These are phyloP conservation scores for Cerrena zonata DNA, from an alignment of 1,284 basidiomycete genomes.

Conservation along the genomic window DNA sequence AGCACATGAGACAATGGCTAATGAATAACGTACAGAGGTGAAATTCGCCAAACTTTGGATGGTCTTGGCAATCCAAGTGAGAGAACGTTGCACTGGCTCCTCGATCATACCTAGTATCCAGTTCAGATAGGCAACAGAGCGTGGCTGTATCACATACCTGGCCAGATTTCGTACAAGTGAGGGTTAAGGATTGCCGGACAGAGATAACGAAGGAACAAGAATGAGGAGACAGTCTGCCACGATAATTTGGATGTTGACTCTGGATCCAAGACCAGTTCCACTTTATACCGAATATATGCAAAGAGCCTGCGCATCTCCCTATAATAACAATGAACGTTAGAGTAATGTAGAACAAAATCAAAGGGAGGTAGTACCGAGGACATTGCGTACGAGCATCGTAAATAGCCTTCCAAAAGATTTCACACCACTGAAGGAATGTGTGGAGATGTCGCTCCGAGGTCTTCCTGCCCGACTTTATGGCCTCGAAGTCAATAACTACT, in stretches of 20 bases:
- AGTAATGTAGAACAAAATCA: slow-evolving; percentile 3
- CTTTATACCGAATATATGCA: slow-evolving; percentile 62
- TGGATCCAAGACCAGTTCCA: slow-evolving; percentile 47
- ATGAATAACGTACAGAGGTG: slow-evolving; percentile 48
- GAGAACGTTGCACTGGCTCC: slow-evolving; percentile 60
- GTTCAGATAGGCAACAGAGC: slow-evolving; percentile 10
- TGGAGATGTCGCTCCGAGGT: slow-evolving; percentile 68
- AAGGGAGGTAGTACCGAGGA: no score
- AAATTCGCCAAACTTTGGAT: slow-evolving; percentile 77
- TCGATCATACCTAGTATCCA: slow-evolving; percentile 56
- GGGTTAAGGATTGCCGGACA: slow-evolving; percentile 76
- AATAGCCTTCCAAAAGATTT: slow-evolving; percentile 72
- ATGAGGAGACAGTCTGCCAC: slow-evolving; percentile 78
- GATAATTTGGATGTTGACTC: slow-evolving; percentile 53
- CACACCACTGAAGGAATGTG: slow-evolving; percentile 68
- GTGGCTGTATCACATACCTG: slow-evolving; percentile 41
- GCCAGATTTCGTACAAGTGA: slow-evolving; percentile 67
- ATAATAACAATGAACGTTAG: slow-evolving; percentile 13
- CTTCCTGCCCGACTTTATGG: slow-evolving; percentile 57
- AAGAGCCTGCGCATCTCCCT: slow-evolving; percentile 76
- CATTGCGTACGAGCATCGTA: slow-evolving; percentile 67
- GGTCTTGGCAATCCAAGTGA: slow-evolving; percentile 74
- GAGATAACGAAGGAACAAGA: slow-evolving; percentile 80
- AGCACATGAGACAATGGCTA: neutral
- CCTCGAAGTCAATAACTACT: slow-evolving; percentile 74